Conservation (phyloP, 208 protist species). For the Lotmaria passim region DNA sequence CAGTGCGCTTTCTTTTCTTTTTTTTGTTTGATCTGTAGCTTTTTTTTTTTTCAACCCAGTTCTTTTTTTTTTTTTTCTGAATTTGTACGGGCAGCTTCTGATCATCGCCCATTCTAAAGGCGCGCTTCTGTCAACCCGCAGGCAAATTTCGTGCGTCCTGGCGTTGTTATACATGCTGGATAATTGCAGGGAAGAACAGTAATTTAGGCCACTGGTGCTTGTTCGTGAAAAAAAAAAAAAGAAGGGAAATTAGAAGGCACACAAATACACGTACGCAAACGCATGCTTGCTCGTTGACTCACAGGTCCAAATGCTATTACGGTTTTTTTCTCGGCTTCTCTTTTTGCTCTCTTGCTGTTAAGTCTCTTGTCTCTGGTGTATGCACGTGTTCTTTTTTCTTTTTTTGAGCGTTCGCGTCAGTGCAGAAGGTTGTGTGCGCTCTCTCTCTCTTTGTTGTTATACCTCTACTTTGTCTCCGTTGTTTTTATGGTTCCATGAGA, state of each 20-base stretch:
- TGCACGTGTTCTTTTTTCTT: conserved; percentile 13
- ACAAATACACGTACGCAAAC: conserved; percentile 1
- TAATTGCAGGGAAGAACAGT: no score
- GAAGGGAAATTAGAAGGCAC: neutral
- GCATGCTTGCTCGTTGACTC: no score
- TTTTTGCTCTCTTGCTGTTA: conserved; percentile 2
- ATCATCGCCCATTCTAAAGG: no score
- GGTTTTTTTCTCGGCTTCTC: no score
- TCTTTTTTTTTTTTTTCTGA: neutral
- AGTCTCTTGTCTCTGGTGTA: neutral
- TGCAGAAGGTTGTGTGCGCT: neutral
- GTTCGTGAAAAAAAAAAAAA: no score
- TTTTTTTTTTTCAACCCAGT: neutral
- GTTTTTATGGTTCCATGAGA: no score
- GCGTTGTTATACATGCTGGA: no score
- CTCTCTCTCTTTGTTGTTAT: conserved; percentile 2
- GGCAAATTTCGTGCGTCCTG: no score
- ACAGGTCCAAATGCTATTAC: no score
- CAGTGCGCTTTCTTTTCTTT: neutral
- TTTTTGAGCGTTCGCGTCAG: conserved; percentile 5
- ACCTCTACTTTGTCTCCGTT: no score
- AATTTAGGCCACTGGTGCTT: no score
- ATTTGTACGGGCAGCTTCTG: neutral
- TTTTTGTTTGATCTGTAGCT: neutral
- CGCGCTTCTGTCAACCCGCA: no score